A percentile compares a stretch with the other conserved stretches of the same genome.
These are phyloP conservation scores for Russula earlei DNA, from an alignment of 768 basidiomycete species.

Conservation along the genomic window DNA sequence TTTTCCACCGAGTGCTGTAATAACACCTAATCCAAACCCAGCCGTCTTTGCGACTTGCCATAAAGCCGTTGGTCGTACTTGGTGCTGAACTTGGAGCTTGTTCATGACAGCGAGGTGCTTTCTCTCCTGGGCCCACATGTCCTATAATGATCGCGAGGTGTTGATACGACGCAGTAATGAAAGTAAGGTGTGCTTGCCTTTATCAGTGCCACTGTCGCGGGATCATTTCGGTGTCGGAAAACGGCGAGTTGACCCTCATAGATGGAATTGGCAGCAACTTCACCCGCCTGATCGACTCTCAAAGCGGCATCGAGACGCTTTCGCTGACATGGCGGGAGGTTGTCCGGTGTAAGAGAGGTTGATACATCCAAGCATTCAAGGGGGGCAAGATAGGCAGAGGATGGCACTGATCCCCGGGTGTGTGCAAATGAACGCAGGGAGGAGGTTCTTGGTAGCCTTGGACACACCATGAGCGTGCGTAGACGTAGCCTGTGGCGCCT, in stretches of 20 bases:
- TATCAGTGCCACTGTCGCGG: conserved; percentile 50
- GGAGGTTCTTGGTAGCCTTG: not conserved
- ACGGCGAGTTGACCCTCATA: conserved; percentile 81
- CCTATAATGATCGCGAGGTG: conserved; percentile 36
- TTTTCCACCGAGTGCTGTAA: conserved; percentile 79
- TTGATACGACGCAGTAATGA: not conserved
- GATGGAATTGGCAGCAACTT: conserved; percentile 93
- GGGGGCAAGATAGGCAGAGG: conserved; percentile 42
- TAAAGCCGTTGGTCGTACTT: conserved; percentile 72
- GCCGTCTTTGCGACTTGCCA: conserved; percentile 79
- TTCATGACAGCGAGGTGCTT: conserved; percentile 85
- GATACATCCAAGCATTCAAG: conserved; percentile 32
- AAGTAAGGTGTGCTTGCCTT: conserved; percentile 41
- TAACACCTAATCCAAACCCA: conserved; percentile 79
- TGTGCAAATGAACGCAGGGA: conserved; percentile 10
- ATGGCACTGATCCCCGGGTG: conserved; percentile 25
- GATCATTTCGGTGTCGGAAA: conserved; percentile 54
- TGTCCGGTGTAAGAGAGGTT: conserved; percentile 44
- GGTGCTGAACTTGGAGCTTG: conserved; percentile 74
- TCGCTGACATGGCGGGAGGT: conserved; percentile 42
- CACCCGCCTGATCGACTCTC: conserved; percentile 92
- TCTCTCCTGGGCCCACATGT: conserved; percentile 97
- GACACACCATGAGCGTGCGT: not conserved
- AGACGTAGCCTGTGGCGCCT: too few relatives aligned
- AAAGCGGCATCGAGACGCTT: conserved; percentile 53